phyloP scores from a whole-genome alignment of 805 yeast genomes.

The Candida sphagnicola region DNA sequence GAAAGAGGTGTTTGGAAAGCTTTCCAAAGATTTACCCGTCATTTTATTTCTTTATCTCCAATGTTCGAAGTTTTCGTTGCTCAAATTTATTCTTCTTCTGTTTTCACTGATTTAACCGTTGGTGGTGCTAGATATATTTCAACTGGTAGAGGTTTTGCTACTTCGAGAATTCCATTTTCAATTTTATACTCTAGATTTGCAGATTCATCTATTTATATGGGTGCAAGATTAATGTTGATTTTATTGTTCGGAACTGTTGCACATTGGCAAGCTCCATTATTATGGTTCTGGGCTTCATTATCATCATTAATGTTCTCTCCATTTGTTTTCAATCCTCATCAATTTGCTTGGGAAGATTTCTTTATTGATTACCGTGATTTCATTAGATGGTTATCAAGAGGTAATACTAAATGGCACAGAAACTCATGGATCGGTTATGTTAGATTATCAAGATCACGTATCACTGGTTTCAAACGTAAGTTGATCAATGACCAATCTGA shows the following conservation, averaged over 20 bases:
- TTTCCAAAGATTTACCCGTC: conserved; percentile 56
- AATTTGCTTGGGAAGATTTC: conserved; percentile 93
- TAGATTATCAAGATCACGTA: conserved; percentile 76
- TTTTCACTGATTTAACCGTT: conserved; percentile 61
- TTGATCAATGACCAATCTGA: conserved; percentile 64
- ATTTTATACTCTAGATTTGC: conserved; percentile 66
- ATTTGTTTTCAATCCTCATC: conserved; percentile 95
- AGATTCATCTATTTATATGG: conserved; percentile 78
- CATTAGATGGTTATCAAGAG: conserved; percentile 87
- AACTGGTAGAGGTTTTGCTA: conserved; percentile 81
- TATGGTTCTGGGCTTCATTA: conserved; percentile 97
- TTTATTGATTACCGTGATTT: conserved; percentile 94
- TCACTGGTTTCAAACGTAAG: conserved; percentile 87
- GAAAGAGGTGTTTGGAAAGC: conserved; percentile 78
- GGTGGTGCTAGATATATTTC: conserved; percentile 84
- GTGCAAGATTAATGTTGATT: conserved; percentile 73
- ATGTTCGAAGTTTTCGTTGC: conserved; percentile 78
- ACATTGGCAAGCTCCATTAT: conserved; percentile 87
- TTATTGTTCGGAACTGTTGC: conserved; percentile 69
- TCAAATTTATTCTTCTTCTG: conserved; percentile 68
- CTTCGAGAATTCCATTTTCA: conserved; percentile 65
- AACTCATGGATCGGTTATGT: conserved; percentile 86
- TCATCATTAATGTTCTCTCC: conserved; percentile 89
- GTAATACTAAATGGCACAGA: conserved; percentile 85
- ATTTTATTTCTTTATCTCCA: conserved; percentile 69